Evolutionary conservation across 106 monocot genomes (phyloP).

Genomic region (Amphibolis antarctica): DNA sequence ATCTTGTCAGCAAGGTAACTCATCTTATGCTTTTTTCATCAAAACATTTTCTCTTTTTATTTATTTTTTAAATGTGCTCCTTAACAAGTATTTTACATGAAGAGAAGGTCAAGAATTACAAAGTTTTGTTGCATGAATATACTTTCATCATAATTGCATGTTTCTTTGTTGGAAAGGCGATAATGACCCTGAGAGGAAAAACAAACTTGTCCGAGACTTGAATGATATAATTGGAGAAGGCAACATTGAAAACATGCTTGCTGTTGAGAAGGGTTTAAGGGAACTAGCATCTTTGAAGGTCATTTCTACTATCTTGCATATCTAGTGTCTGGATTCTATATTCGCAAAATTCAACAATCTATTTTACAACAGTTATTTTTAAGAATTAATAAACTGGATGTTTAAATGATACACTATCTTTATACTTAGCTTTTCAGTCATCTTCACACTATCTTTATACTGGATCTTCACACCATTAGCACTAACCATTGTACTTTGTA

Average conservation of each 20-base stretch:
- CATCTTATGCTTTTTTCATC: background rate
- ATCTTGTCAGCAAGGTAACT: constrained; percentile 37
- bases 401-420: background rate
- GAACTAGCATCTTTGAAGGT: constrained; percentile 82
- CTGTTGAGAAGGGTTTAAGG: constrained; percentile 82
- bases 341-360: background rate
- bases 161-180: constrained; percentile 24
- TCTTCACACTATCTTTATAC: background rate
- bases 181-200: constrained; percentile 41
- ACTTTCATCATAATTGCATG: background rate
- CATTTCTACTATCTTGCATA: background rate
- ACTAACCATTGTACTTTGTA: background rate
- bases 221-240: constrained; percentile 87
- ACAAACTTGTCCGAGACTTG: constrained; percentile 45
- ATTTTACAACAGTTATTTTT: background rate
- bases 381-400: background rate
- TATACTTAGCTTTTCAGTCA: background rate
- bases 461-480: background rate
- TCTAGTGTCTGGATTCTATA: background rate
- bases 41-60: background rate
- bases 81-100: too few relatives aligned
- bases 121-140: background rate
- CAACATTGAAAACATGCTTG: constrained; percentile 93
- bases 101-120: background rate
- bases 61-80: background rate